Evolutionary conservation across 495 filamentous ascomycete genomes (phyloP).

Genomic region (Neurospora pannonica): DNA sequence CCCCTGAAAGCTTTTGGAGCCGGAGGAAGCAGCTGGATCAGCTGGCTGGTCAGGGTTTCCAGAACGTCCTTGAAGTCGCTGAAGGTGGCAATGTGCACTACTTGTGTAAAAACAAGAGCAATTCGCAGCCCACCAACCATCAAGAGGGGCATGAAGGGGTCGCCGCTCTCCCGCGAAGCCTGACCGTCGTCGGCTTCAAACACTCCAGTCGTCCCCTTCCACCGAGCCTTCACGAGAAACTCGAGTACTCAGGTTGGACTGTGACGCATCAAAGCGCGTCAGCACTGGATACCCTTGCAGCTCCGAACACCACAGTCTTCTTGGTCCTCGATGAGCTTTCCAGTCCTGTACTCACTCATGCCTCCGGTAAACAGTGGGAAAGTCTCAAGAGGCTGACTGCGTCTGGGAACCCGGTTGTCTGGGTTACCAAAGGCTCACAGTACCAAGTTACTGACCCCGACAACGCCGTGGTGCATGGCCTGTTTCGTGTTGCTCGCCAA

Average conservation of each 20-base stretch:
- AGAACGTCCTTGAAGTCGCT: not conserved
- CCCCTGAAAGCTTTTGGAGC: not conserved
- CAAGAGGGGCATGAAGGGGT: not conserved
- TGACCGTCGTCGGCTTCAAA: not conserved
- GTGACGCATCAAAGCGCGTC: not conserved
- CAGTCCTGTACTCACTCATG: slow-evolving; percentile 6
- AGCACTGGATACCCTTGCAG: not conserved
- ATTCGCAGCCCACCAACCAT: not conserved
- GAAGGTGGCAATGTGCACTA: not conserved
- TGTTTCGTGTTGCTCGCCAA: slow-evolving; percentile 18
- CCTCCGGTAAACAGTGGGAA: slow-evolving; percentile 13
- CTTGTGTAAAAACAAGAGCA: not conserved
- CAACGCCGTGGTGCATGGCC: slow-evolving; percentile 19
- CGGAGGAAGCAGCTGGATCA: not conserved
- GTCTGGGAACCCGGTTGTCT: slow-evolving; percentile 14
- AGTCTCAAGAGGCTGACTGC: slow-evolving; percentile 12
- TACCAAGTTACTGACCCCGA: slow-evolving; percentile 19
- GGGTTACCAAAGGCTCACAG: slow-evolving; percentile 27
- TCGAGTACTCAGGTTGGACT: not conserved
- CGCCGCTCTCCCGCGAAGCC: not conserved
- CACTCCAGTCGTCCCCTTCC: not conserved
- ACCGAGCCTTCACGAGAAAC: not conserved
- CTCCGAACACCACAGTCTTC: not conserved
- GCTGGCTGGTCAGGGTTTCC: not conserved
- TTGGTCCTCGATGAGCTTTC: slow-evolving; percentile 18